Conservation (phyloP, 768 basidiomycete genomes). For the Leccinum sublutescens region DNA sequence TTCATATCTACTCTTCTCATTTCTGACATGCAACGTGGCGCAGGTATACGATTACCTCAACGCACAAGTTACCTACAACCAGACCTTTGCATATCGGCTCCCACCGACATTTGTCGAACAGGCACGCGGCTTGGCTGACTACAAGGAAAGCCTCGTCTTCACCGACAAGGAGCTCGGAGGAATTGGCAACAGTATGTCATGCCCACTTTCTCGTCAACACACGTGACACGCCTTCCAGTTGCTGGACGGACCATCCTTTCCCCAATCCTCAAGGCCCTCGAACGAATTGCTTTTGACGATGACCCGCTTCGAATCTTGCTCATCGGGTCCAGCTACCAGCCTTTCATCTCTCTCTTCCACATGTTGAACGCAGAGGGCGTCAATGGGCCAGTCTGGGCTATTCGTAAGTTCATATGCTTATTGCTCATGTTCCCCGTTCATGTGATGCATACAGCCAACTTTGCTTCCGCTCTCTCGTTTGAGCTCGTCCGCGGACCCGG, state of each 20-base stretch:
- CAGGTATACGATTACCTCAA: slow-evolving; percentile 79
- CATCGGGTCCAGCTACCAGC: slow-evolving; percentile 80
- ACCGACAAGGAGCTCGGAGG: slow-evolving; percentile 57
- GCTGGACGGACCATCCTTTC: slow-evolving; percentile 76
- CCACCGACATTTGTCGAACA: slow-evolving; percentile 69
- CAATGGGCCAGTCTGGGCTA: slow-evolving; percentile 54
- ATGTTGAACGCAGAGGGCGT: slow-evolving; percentile 57
- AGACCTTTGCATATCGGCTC: slow-evolving; percentile 73
- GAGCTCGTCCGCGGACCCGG: slow-evolving; percentile 73
- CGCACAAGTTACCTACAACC: slow-evolving; percentile 78
- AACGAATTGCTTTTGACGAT: slow-evolving; percentile 73
- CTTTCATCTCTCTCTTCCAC: slow-evolving; percentile 83
- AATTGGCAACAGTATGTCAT: slow-evolving; percentile 69
- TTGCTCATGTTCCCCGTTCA: neutral
- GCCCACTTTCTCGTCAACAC: neutral
- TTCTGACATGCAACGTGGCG: slow-evolving; percentile 11
- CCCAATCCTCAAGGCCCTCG: slow-evolving; percentile 67
- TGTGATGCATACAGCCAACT: slow-evolving; percentile 51
- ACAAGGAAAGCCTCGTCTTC: slow-evolving; percentile 77
- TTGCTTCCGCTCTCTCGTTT: slow-evolving; percentile 66
- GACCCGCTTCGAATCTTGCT: slow-evolving; percentile 78
- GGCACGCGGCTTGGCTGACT: slow-evolving; percentile 69
- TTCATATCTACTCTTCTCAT: neutral
- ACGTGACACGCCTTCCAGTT: slow-evolving; percentile 43
- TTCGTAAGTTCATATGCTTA: slow-evolving; percentile 50